Conservation (phyloP, 768 basidiomycete genomes). For the Gautieria morchelliformis region DNA sequence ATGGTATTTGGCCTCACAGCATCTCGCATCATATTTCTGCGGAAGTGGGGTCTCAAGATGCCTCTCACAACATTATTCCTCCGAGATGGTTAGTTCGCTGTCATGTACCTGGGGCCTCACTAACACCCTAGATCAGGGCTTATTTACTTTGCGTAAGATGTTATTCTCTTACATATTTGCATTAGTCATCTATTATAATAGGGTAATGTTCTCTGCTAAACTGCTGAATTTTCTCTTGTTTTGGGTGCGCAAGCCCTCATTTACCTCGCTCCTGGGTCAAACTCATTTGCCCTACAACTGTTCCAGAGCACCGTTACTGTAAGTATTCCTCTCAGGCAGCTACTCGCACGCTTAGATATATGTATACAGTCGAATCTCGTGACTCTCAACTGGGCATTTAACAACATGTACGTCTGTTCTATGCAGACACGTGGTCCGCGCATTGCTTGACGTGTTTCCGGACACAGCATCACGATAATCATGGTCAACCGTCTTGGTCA, state of each 20-base stretch:
- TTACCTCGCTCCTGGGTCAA: not conserved
- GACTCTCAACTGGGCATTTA: not conserved
- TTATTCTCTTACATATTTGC: no score
- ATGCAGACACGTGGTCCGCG: not conserved
- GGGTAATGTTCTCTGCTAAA: not conserved
- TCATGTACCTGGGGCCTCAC: not conserved
- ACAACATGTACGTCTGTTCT: not conserved
- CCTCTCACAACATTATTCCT: not conserved
- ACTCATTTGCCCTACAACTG: not conserved
- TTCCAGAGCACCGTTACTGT: slow-evolving; percentile 2
- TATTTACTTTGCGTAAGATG: not conserved
- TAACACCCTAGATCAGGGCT: not conserved
- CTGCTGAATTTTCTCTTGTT: not conserved
- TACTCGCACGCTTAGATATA: not conserved
- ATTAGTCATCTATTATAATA: not conserved
- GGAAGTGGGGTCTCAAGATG: not conserved
- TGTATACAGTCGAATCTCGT: not conserved
- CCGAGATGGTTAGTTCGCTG: not conserved
- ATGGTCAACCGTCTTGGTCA: not conserved
- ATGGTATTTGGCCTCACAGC: not conserved
- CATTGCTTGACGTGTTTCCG: not conserved
- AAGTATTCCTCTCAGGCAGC: not conserved
- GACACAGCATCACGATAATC: not conserved
- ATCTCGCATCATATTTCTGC: not conserved
- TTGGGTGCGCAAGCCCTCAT: not conserved